Evolutionary conservation across 2,329 filamentous ascomycete species (phyloP).

Genomic region (Neobulgaria alba): DNA sequence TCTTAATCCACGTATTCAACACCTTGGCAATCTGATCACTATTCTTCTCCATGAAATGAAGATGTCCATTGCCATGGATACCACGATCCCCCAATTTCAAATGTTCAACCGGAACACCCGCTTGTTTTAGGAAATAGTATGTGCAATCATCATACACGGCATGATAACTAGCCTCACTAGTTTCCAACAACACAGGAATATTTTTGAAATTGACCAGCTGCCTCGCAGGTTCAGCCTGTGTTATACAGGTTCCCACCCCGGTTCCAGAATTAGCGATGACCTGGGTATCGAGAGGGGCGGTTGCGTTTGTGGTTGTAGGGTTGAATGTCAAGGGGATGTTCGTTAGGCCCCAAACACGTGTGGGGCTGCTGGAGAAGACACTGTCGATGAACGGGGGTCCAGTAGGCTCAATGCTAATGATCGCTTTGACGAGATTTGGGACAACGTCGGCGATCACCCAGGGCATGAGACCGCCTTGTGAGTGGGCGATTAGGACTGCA

Average conservation of each 20-base stretch:
- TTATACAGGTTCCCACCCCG: too few species aligned
- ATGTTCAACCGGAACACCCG: slow-evolving; percentile 31
- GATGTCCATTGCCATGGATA: slow-evolving; percentile 38
- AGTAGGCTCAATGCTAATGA: slow-evolving; percentile 38
- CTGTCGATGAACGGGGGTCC: slow-evolving; percentile 40
- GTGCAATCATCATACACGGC: slow-evolving; percentile 37
- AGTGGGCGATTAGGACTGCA: slow-evolving; percentile 29
- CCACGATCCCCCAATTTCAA: slow-evolving; percentile 32
- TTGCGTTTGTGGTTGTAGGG: too few species aligned
- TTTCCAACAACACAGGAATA: slow-evolving; percentile 34
- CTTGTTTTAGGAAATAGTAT: slow-evolving; percentile 35
- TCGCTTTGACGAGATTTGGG: slow-evolving; percentile 33
- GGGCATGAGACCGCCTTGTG: slow-evolving; percentile 37
- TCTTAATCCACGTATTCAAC: slow-evolving; percentile 24
- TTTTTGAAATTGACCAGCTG: slow-evolving; percentile 31
- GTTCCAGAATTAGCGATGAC: too few species aligned
- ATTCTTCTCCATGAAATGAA: slow-evolving; percentile 42
- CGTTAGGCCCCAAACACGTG: slow-evolving; percentile 36
- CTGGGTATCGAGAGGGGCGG: too few species aligned
- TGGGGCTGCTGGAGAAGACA: slow-evolving; percentile 28
- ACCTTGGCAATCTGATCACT: slow-evolving; percentile 32
- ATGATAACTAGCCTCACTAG: slow-evolving; percentile 37
- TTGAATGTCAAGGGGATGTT: slow-evolving; percentile 41
- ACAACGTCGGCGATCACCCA: slow-evolving; percentile 36
- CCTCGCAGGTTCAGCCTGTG: too few species aligned